phyloP scores from a whole-genome alignment of 495 filamentous ascomycete genomes.

The Penicillium chermesinum region DNA sequence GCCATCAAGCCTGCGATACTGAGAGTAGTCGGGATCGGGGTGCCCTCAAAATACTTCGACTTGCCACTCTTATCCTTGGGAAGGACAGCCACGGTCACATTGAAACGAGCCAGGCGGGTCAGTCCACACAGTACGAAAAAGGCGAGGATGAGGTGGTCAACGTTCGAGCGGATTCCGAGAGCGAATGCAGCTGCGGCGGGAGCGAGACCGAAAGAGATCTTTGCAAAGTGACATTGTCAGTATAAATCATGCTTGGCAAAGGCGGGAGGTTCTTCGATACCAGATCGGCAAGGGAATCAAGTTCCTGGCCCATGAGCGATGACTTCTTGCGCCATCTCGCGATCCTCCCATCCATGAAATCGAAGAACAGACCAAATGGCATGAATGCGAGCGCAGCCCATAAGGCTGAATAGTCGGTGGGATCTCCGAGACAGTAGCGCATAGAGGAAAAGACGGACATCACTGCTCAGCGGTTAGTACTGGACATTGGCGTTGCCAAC shows the following conservation, averaged over 20 bases:
- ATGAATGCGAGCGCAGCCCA: constrained; percentile 83
- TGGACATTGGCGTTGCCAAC: constrained; percentile 1
- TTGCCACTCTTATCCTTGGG: constrained; percentile 92
- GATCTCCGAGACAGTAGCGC: constrained; percentile 82
- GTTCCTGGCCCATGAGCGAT: constrained; percentile 93
- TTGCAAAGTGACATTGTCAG: not conserved
- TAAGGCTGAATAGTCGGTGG: constrained; percentile 57
- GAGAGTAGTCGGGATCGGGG: constrained; percentile 87
- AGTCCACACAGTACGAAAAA: constrained; percentile 95
- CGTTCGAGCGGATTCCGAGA: constrained; percentile 77
- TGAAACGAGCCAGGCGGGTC: constrained; percentile 92
- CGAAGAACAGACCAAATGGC: constrained; percentile 94
- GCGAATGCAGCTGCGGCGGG: constrained; percentile 85
- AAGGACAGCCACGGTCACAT: constrained; percentile 81
- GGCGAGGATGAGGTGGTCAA: constrained; percentile 79
- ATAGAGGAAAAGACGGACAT: constrained; percentile 95
- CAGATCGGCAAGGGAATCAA: constrained; percentile 95
- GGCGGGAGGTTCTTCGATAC: constrained; percentile 48
- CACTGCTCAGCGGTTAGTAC: constrained; percentile 43
- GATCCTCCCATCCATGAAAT: constrained; percentile 97
- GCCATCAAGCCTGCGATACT: constrained; percentile 79
- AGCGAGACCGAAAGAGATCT: constrained; percentile 95
- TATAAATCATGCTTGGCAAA: not conserved
- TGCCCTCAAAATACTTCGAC: constrained; percentile 91
- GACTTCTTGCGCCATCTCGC: constrained; percentile 94